Evolutionary conservation across 2,329 filamentous ascomycete genomes (phyloP).

Genomic region (Chaetomiaceae sp.): DNA sequence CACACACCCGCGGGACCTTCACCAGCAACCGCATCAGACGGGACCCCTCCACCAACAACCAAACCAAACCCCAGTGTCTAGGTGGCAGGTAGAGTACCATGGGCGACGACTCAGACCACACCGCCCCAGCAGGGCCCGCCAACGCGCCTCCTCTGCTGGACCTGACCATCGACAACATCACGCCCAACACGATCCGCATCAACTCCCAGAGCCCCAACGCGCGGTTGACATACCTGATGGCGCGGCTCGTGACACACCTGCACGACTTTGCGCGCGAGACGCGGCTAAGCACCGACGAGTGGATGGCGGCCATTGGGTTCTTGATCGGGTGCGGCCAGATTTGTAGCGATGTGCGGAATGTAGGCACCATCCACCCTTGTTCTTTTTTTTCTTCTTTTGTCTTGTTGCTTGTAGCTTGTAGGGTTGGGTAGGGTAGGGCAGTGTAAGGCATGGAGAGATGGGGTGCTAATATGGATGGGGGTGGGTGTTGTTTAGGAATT

Average conservation of each 20-base stretch:
- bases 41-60: background rate
- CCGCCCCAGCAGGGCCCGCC: too few relatives aligned
- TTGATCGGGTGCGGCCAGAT: conserved; percentile 69
- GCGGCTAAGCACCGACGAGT: conserved; percentile 69
- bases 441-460: too few relatives aligned
- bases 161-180: conserved; percentile 76
- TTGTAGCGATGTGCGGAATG: conserved; percentile 67
- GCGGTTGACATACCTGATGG: conserved; percentile 67
- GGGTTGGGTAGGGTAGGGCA: too few relatives aligned
- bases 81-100: too few relatives aligned
- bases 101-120: background rate
- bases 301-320: conserved; percentile 71
- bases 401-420: too few relatives aligned
- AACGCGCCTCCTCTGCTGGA: conserved; percentile 39
- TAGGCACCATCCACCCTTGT: conserved; percentile 32
- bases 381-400: conserved; percentile 10
- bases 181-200: conserved; percentile 68
- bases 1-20: background rate
- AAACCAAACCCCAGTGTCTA: background rate
- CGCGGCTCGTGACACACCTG: conserved; percentile 68
- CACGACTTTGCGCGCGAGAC: conserved; percentile 82
- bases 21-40: background rate
- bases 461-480: background rate
- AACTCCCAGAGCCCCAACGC: conserved; percentile 65
- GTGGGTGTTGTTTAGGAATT: conserved; percentile 57